A percentile compares a stretch with the other conserved stretches of the same genome.
Evolutionary conservation across 495 filamentous ascomycete genomes (phyloP).

Genomic region (Aspergillus sclerotioniger): DNA sequence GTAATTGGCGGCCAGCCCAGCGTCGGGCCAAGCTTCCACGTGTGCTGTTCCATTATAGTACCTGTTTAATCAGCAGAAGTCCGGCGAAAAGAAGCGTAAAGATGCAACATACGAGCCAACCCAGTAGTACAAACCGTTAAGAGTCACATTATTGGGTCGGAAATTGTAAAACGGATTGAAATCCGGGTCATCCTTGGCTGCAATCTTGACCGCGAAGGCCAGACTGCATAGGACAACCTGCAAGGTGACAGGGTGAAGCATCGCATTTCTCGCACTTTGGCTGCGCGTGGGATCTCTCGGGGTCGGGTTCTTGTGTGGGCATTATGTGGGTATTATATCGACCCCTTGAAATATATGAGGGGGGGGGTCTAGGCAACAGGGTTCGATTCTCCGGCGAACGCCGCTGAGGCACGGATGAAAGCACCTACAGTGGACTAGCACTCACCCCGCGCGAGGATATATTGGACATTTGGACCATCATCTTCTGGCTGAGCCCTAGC

Average conservation of each 20-base stretch:
- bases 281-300: no score
- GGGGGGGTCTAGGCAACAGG: no score
- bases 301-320: no score
- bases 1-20: neutral
- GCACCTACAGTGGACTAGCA: no score
- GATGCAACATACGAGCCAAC: neutral
- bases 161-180: neutral
- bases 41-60: conserved; percentile 1
- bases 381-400: no score
- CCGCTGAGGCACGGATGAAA: no score
- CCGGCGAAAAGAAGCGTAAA: no score
- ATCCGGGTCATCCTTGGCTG: neutral
- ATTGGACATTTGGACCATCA: no score
- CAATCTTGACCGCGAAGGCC: neutral
- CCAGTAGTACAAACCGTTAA: neutral
- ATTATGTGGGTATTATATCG: neutral
- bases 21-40: neutral
- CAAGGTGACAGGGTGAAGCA: neutral
- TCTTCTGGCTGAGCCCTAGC: no score
- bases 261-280: neutral
- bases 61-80: no score
- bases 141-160: conserved; percentile 2
- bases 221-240: neutral
- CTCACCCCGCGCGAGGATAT: no score
- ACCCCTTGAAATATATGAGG: neutral